phyloP scores from a whole-genome alignment of 2,329 filamentous ascomycete genomes.

The Diaporthe sp. region DNA sequence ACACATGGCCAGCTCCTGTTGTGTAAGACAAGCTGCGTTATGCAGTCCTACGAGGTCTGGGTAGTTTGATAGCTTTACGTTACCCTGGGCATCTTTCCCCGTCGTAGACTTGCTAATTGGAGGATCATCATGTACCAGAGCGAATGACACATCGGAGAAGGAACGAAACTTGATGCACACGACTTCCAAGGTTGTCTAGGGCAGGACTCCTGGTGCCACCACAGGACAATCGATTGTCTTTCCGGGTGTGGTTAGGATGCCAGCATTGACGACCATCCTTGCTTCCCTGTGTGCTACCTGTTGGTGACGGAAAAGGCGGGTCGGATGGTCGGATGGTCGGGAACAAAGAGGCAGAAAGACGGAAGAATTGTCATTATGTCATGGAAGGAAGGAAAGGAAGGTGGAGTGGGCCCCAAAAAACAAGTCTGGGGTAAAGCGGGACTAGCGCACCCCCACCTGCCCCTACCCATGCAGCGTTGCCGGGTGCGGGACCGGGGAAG shows the following conservation, averaged over 20 bases:
- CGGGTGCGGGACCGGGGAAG: conserved; percentile 4
- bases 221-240: not conserved
- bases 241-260: not conserved
- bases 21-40: not conserved
- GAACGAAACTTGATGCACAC: not conserved
- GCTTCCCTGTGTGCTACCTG: not conserved
- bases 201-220: not conserved
- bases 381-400: conserved; percentile 3
- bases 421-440: conserved; percentile 23
- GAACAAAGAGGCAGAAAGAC: not conserved
- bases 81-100: not conserved
- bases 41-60: not conserved
- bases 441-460: conserved; percentile 14
- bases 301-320: not conserved
- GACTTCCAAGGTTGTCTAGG: not conserved
- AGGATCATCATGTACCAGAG: too few species aligned
- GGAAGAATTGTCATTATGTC: conserved; percentile 6
- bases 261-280: not conserved
- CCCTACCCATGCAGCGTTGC: not conserved
- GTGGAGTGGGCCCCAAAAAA: not conserved
- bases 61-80: not conserved
- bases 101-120: not conserved
- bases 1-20: not conserved
- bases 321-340: conserved; percentile 23
- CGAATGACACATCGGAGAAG: not conserved